These are phyloP conservation scores for Cutaneotrichosporon cavernicola DNA, from an alignment of 1,284 basidiomycete species.

Conservation along the genomic window DNA sequence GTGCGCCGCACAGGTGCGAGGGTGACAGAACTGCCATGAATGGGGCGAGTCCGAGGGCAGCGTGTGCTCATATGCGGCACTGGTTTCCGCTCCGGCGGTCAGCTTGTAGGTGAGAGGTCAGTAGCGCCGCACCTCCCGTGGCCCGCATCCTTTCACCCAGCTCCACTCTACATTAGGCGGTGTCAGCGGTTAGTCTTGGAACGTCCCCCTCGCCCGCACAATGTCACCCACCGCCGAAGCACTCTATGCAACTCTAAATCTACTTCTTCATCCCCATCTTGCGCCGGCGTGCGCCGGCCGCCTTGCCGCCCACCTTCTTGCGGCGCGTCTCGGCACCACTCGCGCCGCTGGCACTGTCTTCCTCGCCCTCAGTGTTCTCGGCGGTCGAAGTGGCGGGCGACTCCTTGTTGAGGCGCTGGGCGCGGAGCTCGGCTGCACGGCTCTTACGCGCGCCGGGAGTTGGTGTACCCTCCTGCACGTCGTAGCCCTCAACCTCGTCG, in stretches of 20 bases:
- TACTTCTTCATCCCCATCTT: slow-evolving; percentile 49
- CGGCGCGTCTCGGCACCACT: slow-evolving; percentile 26
- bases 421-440: slow-evolving; percentile 28
- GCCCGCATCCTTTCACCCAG: no score
- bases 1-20: no score
- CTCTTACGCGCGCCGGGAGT: slow-evolving; percentile 9
- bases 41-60: no score
- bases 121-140: neutral
- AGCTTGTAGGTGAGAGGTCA: neutral
- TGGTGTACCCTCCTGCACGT: slow-evolving; percentile 9
- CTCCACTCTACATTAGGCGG: no score
- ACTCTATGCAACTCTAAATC: slow-evolving; percentile 10
- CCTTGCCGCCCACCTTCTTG: slow-evolving; percentile 45
- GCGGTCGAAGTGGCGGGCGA: neutral
- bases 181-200: no score
- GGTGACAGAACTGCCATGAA: no score
- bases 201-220: no score
- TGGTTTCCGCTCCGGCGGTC: neutral
- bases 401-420: slow-evolving; percentile 13
- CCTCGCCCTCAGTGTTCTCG: slow-evolving; percentile 8
- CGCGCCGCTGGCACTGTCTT: neutral
- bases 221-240: neutral
- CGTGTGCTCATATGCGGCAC: no score
- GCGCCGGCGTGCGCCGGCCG: slow-evolving; percentile 43
- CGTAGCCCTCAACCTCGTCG: slow-evolving; percentile 18